Conservation (phyloP, 1,284 basidiomycete genomes). For the Pholiota adiposa region DNA sequence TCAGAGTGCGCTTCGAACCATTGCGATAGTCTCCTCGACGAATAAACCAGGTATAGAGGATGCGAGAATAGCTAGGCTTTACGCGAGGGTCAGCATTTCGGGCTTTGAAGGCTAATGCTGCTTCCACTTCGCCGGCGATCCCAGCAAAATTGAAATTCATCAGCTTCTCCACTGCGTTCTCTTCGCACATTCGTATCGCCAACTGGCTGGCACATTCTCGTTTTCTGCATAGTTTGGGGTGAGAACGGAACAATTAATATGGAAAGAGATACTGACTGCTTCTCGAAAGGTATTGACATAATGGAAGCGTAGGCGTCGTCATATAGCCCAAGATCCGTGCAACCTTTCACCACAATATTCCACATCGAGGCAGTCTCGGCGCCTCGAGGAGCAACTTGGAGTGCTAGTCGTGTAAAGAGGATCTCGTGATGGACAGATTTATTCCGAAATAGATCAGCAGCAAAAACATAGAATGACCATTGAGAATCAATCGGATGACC, state of each 20-base stretch:
- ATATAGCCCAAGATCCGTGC: conserved; percentile 73
- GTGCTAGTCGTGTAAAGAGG: conserved; percentile 75
- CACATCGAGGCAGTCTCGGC: conserved; percentile 71
- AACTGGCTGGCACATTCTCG: conserved; percentile 81
- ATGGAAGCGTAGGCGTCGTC: conserved; percentile 87
- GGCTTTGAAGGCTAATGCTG: conserved; percentile 90
- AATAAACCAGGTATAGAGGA: conserved; percentile 95
- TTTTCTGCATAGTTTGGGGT: conserved; percentile 55
- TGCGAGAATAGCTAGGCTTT: conserved; percentile 87
- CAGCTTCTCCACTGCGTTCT: conserved; percentile 78
- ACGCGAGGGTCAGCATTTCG: conserved; percentile 91
- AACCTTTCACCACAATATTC: conserved; percentile 79
- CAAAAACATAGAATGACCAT: conserved; percentile 79
- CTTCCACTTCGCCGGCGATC: conserved; percentile 88
- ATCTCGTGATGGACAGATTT: conserved; percentile 66
- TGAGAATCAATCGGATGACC: conserved; percentile 60
- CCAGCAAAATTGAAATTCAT: conserved; percentile 88
- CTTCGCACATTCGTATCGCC: conserved; percentile 93
- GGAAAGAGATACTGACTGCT: conserved; percentile 61
- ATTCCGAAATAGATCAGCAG: conserved; percentile 73
- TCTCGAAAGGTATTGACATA: conserved; percentile 73
- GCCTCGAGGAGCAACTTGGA: conserved; percentile 64
- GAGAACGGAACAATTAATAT: conserved; percentile 10
- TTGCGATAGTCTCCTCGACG: conserved; percentile 86
- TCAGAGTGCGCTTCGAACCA: conserved; percentile 53